Percentiles rank a stretch among this genome's conserved stretches.
Evolutionary conservation across 495 filamentous ascomycete genomes (phyloP).

Genomic region (Tuber calosporum): DNA sequence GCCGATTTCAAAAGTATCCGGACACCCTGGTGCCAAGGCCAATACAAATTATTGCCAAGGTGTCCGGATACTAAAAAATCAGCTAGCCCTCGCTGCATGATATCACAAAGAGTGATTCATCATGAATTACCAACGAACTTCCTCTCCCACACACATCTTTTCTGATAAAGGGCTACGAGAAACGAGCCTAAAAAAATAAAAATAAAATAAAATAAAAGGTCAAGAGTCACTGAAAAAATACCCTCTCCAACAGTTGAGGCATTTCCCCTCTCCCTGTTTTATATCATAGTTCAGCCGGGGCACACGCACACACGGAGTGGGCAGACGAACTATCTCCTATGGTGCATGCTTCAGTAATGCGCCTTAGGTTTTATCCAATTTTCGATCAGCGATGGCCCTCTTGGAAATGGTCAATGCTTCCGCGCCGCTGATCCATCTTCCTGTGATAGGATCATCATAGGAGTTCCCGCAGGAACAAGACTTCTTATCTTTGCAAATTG

Average conservation of each 20-base stretch:
- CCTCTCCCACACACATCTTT: background rate
- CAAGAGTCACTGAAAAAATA: background rate
- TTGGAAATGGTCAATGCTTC: background rate
- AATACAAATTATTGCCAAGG: no score
- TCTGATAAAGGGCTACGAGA: background rate
- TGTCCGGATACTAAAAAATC: no score
- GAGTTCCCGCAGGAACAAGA: background rate
- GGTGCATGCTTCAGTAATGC: background rate
- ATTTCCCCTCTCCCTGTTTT: background rate
- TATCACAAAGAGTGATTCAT: background rate
- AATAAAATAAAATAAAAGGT: background rate
- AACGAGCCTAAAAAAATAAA: background rate
- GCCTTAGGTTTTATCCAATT: background rate
- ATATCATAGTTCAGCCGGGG: background rate
- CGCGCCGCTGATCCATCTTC: background rate
- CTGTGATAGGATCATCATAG: background rate
- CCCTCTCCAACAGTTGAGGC: background rate
- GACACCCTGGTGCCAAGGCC: no score
- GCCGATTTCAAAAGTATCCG: no score
- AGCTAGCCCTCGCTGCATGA: no score
- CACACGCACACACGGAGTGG: background rate
- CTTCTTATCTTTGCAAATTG: background rate
- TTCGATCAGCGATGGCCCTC: background rate
- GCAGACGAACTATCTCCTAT: background rate
- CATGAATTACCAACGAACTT: slow-evolving; percentile 2